Conservation (phyloP, 768 basidiomycete genomes). For the Pholiota microspora region DNA sequence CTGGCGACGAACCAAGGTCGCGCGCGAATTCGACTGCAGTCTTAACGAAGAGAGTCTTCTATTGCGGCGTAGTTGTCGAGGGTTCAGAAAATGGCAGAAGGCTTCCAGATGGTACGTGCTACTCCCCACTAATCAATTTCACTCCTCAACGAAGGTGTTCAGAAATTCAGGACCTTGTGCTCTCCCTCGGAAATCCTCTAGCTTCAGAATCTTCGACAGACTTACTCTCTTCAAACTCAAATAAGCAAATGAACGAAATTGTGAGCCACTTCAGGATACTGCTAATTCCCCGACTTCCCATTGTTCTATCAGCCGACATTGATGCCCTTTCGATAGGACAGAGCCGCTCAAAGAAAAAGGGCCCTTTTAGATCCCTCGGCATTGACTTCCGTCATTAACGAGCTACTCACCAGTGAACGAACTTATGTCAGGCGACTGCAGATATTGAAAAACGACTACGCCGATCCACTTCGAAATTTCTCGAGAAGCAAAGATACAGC, state of each 20-base stretch:
- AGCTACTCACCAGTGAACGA: slow-evolving; percentile 86
- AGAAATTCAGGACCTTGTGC: slow-evolving; percentile 80
- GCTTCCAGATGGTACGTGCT: slow-evolving; percentile 59
- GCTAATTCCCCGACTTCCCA: background rate
- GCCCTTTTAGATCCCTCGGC: slow-evolving; percentile 63
- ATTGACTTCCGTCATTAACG: slow-evolving; percentile 74
- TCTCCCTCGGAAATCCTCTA: slow-evolving; percentile 72
- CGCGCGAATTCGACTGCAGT: slow-evolving; percentile 39
- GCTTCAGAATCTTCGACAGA: slow-evolving; percentile 47
- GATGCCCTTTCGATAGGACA: slow-evolving; percentile 28
- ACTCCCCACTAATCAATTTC: background rate
- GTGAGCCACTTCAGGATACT: slow-evolving; percentile 36
- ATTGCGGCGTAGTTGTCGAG: slow-evolving; percentile 89
- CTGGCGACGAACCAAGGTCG: slow-evolving; percentile 56
- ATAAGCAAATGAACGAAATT: slow-evolving; percentile 33
- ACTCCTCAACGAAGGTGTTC: slow-evolving; percentile 14
- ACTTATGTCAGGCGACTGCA: slow-evolving; percentile 84
- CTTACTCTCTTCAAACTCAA: slow-evolving; percentile 42
- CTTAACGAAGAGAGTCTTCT: slow-evolving; percentile 80
- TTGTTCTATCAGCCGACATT: background rate
- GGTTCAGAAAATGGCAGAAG: slow-evolving; percentile 69
- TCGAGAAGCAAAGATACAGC: slow-evolving; percentile 81
- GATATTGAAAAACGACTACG: slow-evolving; percentile 85
- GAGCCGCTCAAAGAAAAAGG: slow-evolving; percentile 48
- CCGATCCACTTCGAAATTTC: slow-evolving; percentile 86